Base-by-base conservation (phyloP, 106 monocot genomes). In the Vanilla planifolia region DNA sequence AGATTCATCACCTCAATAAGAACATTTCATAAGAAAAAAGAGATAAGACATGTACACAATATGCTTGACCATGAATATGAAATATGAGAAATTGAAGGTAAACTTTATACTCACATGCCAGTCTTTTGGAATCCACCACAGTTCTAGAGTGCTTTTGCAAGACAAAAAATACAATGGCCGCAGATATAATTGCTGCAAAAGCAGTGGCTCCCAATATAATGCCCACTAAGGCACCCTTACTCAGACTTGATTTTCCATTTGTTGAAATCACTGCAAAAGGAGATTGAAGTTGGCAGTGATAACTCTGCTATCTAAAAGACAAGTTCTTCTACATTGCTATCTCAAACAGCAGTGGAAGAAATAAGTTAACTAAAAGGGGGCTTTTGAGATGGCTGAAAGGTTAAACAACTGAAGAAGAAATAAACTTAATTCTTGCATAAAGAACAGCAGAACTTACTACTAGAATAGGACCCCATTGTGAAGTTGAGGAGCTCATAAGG, bases 401-500 rank as follows among this genome's bases (percentile, higher is more conserved):
- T 13, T 13, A 6, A 8, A 42, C n/a, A n/a, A n/a, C n/a, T n/a
- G n/a, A n/a, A n/a, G n/a, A n/a, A n/a, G n/a, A n/a, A n/a, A n/a
- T n/a, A n/a, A n/a, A n/a, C n/a, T n/a, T n/a, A n/a, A n/a, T n/a
- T n/a, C n/a, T n/a, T n/a, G n/a, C n/a, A n/a, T 20, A 50, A 23
- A 25, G 1, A 28, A 30, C 2, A 52, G 14, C 39, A 66, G 45
- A 17, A 74, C 72, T 56, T 75, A 95, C 94, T 67, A 60, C 72
- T 67, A 59, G 75, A 72, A 66, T 89, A 89, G 42, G 76, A 68
- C 34, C 86, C 94, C 63, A 75, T 48, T 26, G 94, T 86, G 68
- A 95, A 83, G 68, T 90, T 84, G 51, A 95, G 83, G 55, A 95
- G 73, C 41, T 95, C 94, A 48, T 95, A 95, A 33, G 94, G 94